A percentile compares a stretch with the other conserved stretches of the same genome.
These are phyloP conservation scores for Hyphodiscus sp. DNA, from an alignment of 2,329 filamentous ascomycete genomes.

Conservation along the genomic window DNA sequence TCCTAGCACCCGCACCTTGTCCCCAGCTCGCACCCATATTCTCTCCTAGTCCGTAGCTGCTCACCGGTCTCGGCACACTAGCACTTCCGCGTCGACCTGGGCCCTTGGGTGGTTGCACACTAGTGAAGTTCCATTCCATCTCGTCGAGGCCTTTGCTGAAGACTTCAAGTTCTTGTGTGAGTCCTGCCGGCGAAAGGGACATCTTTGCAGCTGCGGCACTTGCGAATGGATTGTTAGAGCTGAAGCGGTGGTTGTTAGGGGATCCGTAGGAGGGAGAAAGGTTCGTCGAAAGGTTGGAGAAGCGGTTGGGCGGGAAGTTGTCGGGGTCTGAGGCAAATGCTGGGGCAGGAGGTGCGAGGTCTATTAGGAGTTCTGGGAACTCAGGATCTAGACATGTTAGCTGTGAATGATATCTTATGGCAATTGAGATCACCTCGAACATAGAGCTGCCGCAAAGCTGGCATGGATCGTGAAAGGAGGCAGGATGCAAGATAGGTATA, in stretches of 20 bases:
- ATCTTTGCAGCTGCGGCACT: constrained; percentile 6
- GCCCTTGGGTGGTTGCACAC: constrained; percentile 43
- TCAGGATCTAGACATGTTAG: constrained; percentile 48
- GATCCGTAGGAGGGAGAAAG: constrained; percentile 11
- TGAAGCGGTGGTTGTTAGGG: constrained; percentile 20
- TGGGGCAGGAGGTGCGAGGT: constrained; percentile 56
- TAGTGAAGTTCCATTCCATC: constrained; percentile 61
- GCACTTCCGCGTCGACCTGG: constrained; percentile 32
- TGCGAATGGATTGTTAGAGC: constrained; percentile 30
- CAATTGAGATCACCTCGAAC: constrained; percentile 47
- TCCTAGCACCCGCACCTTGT: constrained; percentile 45
- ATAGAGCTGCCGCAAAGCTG: constrained; percentile 69
- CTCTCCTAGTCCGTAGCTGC: constrained; percentile 35
- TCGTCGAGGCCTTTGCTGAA: constrained; percentile 63
- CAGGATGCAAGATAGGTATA: constrained; percentile 84
- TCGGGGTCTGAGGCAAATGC: constrained; percentile 38
- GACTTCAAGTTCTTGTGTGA: constrained; percentile 53
- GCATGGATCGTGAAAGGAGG: constrained; percentile 68
- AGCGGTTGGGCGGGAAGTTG: constrained; percentile 10
- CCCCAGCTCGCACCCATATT: constrained; percentile 37
- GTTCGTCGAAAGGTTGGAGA: constrained; percentile 22
- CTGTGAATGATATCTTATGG: background rate
- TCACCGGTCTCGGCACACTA: constrained; percentile 37
- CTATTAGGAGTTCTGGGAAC: constrained; percentile 73
- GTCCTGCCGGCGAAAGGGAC: constrained; percentile 24